These are phyloP conservation scores for Cladosporium sp. DNA, from an alignment of 2,329 filamentous ascomycete species.

Conservation along the genomic window DNA sequence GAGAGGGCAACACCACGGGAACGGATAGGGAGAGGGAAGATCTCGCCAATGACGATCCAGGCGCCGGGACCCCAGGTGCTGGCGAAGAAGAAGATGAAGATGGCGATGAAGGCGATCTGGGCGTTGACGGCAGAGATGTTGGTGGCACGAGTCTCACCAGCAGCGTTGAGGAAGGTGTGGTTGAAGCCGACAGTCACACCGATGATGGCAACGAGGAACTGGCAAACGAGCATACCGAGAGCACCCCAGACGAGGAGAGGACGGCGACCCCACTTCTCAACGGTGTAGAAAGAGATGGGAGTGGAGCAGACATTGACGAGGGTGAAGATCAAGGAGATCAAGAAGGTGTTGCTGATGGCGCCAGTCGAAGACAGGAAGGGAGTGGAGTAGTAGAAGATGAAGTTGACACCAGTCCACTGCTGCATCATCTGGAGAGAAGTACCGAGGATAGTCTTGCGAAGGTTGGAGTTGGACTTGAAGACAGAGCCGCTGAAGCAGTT, in stretches of 20 bases:
- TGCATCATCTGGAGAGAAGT: conserved; percentile 50
- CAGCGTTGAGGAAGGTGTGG: conserved; percentile 21
- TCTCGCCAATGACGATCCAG: conserved; percentile 76
- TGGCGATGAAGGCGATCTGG: conserved; percentile 82
- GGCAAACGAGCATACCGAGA: conserved; percentile 76
- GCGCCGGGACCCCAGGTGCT: conserved; percentile 78
- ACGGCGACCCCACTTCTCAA: conserved; percentile 78
- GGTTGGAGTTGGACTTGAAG: conserved; percentile 47
- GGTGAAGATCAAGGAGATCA: conserved; percentile 81
- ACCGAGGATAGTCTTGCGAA: conserved; percentile 45
- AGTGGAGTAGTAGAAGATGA: conserved; percentile 74
- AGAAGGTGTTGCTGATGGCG: conserved; percentile 72
- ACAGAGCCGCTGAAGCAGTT: conserved; percentile 58
- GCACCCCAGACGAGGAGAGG: conserved; percentile 75
- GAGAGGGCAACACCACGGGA: conserved; percentile 82
- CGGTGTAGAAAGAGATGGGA: conserved; percentile 79
- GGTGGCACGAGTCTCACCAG: conserved; percentile 42
- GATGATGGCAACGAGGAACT: conserved; percentile 78
- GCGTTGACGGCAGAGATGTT: conserved; percentile 48
- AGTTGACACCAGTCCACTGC: conserved; percentile 79
- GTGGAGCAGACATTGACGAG: conserved; percentile 85
- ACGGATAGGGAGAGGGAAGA: conserved; percentile 85
- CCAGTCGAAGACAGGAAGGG: conserved; percentile 77
- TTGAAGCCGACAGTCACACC: conserved; percentile 41
- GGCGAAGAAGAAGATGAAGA: conserved; percentile 93